Base-by-base conservation (phyloP, 257 asterid species). In the Penstemon newberryi region DNA sequence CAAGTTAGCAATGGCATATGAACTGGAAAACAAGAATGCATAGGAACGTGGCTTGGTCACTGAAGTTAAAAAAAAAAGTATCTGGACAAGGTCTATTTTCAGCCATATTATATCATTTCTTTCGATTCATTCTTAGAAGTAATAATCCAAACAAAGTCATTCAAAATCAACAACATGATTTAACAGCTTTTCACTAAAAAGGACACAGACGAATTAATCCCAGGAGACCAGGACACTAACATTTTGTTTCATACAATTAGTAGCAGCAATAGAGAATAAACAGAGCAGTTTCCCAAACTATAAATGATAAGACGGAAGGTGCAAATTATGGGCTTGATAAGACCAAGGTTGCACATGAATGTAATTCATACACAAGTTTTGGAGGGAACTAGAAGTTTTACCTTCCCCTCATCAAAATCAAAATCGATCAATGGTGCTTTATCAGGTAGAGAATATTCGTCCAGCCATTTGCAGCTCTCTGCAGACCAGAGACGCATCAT, bases 401-500 rank as follows among this genome's bases (percentile, higher is more conserved):
- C 98, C 98, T 92, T 93, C 63, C 90, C 84, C 81, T 90, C 99
- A 50, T 93, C 99, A 69, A 87, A 93, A 77, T 93, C 96, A 78
- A 85, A 93, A 81, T 93, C 97, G 73, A 90, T 77, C 57, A 93
- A 77, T 43, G 97, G 97, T 70, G 96, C 86, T 79, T 72, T 88
- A 78, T 90, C 94, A 42, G 93, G 96, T 67, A 90, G 82, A 70
- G 37, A 47, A 74, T 77, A 93, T 79, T 88, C 95, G 63, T 90
- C 99, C 87, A 93, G 78, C 70, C 83, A 77, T 70, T 76, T 90
- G 83, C 86, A 79, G 75, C 87, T 93, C 83, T 93, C 99, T 53
- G 89, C 96, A 4, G 99, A 93, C 99, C 99, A 93, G 41, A 93
- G 96, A 67, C 96, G 96, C 95, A 93, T 85, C 80, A 82, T 84